Percentiles rank a stretch among this genome's conserved stretches.
Conservation (phyloP, 495 filamentous ascomycete species). For the Tetracladium setigerum region DNA sequence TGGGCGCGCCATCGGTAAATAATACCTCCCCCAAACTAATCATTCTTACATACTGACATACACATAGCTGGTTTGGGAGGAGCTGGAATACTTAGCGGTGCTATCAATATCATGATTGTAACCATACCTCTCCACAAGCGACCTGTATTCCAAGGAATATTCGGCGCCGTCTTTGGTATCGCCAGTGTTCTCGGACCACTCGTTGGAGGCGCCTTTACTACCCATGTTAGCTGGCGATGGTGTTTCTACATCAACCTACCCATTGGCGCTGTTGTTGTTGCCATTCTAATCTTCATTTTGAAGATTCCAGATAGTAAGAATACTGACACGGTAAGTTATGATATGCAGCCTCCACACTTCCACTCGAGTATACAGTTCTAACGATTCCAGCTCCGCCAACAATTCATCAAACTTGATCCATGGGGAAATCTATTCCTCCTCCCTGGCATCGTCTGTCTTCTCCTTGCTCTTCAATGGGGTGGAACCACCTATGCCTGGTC, state of each 20-base stretch:
- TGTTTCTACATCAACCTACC: constrained; percentile 63
- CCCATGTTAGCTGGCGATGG: constrained; percentile 54
- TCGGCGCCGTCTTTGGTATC: constrained; percentile 31
- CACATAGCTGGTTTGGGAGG: constrained; percentile 40
- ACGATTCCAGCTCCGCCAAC: constrained; percentile 1
- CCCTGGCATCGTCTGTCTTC: constrained; percentile 28
- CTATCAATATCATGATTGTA: constrained; percentile 37
- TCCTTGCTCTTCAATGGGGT: constrained; percentile 40
- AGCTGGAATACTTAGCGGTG: constrained; percentile 35
- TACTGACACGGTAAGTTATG: not conserved
- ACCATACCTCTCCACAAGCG: constrained; percentile 35
- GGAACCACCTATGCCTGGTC: constrained; percentile 35
- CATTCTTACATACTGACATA: constrained; percentile 16
- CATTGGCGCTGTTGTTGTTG: constrained; percentile 40
- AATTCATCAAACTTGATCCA: constrained; percentile 36
- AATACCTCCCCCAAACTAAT: constrained; percentile 22
- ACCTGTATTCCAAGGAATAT: constrained; percentile 39
- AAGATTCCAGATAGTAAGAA: constrained; percentile 34
- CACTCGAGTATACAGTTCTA: not conserved
- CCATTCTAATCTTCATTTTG: constrained; percentile 37
- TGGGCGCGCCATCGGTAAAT: constrained; percentile 41
- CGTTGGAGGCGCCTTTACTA: constrained; percentile 58
- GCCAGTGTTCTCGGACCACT: constrained; percentile 40
- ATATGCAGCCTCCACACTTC: not conserved
- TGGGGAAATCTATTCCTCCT: constrained; percentile 34